Percentiles rank a stretch among this genome's conserved stretches.
Conservation (phyloP, 352 stramenopile genomes). For the Globisporangium barbulae region DNA sequence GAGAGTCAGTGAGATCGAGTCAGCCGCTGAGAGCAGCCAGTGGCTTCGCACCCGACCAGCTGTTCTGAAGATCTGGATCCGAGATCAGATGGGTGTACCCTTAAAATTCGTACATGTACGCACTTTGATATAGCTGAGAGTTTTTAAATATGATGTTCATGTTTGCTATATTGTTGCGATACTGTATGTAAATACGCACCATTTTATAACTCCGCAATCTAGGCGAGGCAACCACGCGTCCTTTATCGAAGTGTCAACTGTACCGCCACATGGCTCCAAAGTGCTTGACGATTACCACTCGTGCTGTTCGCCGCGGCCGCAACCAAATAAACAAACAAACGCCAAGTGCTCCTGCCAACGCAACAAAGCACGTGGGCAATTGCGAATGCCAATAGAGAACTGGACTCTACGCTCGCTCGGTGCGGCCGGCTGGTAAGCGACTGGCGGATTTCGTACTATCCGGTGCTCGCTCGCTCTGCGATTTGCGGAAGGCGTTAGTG, state of each 20-base stretch:
- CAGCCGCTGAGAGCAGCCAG: conserved; percentile 2
- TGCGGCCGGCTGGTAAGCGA: no score
- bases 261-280: not conserved
- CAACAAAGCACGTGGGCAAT: no score
- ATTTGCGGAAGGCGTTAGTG: no score
- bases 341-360: not conserved
- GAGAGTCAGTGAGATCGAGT: conserved; percentile 1
- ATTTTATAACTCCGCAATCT: not conserved
- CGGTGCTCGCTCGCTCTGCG: no score
- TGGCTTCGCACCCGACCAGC: not conserved
- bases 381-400: not conserved
- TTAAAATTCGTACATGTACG: not conserved
- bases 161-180: no score
- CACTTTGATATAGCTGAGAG: not conserved
- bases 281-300: not conserved
- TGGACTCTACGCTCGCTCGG: not conserved
- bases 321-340: no score
- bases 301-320: not conserved
- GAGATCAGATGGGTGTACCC: not conserved
- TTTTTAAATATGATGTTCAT: not conserved
- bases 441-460: no score
- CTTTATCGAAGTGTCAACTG: not conserved
- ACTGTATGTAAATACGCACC: not conserved
- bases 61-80: not conserved
- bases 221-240: not conserved